These are phyloP conservation scores for Calcarisporium arbuscula DNA, from an alignment of 2,329 filamentous ascomycete genomes.

Conservation along the genomic window DNA sequence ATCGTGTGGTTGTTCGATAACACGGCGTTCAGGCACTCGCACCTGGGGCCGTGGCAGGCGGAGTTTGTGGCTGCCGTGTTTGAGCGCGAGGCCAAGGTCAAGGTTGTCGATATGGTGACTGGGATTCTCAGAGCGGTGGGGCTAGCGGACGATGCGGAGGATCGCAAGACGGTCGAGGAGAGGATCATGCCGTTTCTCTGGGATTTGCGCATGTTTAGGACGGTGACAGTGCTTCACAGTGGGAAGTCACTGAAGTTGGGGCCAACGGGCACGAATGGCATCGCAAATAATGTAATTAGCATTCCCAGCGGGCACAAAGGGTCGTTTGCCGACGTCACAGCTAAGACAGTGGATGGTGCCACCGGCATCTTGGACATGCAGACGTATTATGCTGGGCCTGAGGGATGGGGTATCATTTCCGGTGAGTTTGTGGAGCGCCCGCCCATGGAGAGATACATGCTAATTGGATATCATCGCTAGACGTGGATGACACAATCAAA, in stretches of 20 bases:
- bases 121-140: slow-evolving; percentile 64
- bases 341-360: slow-evolving; percentile 43
- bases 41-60: slow-evolving; percentile 59
- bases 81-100: slow-evolving; percentile 60
- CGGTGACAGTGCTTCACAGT: slow-evolving; percentile 57
- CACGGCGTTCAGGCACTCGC: slow-evolving; percentile 61
- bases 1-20: slow-evolving; percentile 88
- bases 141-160: slow-evolving; percentile 52
- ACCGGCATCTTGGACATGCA: slow-evolving; percentile 55
- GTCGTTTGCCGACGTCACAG: slow-evolving; percentile 37
- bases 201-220: slow-evolving; percentile 63
- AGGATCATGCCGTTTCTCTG: slow-evolving; percentile 74
- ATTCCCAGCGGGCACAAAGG: slow-evolving; percentile 42
- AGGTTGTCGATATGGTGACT: slow-evolving; percentile 63
- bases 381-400: slow-evolving; percentile 67
- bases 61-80: slow-evolving; percentile 84
- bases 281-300: slow-evolving; percentile 57
- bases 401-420: slow-evolving; percentile 80
- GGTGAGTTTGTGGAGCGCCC: slow-evolving; percentile 39
- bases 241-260: slow-evolving; percentile 49
- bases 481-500: slow-evolving; percentile 96
- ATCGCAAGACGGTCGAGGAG: slow-evolving; percentile 54
- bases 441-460: no score
- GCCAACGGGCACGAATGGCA: slow-evolving; percentile 65
- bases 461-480: slow-evolving; percentile 31